Evolutionary conservation across 148 eudicot genomes (phyloP).

Genomic region (Rhododendron mucronatum): DNA sequence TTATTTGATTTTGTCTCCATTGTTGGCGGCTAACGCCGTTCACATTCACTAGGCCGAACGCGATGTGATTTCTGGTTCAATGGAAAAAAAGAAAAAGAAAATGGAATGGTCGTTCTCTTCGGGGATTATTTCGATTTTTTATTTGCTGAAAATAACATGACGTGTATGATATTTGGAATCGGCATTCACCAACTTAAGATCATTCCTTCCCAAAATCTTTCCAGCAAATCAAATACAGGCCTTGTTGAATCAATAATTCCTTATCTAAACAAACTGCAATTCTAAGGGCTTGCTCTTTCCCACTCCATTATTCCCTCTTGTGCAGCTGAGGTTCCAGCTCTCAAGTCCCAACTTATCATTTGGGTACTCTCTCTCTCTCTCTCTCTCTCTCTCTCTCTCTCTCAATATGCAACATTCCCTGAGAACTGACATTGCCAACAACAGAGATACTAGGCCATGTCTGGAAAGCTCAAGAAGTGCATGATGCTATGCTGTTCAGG

Average conservation of each 20-base stretch:
- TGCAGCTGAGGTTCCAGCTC: not conserved
- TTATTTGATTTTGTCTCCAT: not conserved
- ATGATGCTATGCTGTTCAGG: not conserved
- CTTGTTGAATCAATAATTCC: not conserved
- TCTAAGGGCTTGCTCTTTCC: not conserved
- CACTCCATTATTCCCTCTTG: not conserved
- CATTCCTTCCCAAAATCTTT: not conserved
- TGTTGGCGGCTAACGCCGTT: not conserved
- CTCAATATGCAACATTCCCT: too few species aligned
- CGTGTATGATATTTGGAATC: not conserved
- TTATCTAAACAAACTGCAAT: not conserved
- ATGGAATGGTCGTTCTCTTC: not conserved
- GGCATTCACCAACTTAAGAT: not conserved
- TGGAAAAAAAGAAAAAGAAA: not conserved
- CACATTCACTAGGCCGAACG: not conserved
- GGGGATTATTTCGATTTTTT: not conserved
- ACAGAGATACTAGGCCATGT: not conserved
- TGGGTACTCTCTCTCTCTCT: not conserved
- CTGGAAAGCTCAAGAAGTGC: not conserved
- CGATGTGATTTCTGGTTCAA: not conserved
- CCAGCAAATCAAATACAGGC: not conserved
- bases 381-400: not conserved
- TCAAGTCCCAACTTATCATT: not conserved
- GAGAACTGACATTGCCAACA: not conserved
- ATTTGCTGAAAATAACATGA: not conserved